Evolutionary conservation across 164 flowering plant species (phyloP).

Genomic region (Paratinospora sagittata): DNA sequence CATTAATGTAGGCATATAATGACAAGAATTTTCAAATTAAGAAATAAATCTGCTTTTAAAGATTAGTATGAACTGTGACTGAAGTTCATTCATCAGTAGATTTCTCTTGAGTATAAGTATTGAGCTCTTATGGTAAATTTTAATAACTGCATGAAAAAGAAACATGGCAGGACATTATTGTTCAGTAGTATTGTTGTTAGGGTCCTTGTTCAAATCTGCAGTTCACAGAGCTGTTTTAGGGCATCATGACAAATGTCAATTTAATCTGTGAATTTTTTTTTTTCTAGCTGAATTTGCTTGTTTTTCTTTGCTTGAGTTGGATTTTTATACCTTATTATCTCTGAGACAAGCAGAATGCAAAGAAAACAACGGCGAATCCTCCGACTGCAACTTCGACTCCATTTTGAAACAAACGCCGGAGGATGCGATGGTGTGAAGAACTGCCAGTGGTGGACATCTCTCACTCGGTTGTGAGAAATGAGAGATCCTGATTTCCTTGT

Average conservation of each 20-base stretch:
- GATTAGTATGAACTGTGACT: background rate
- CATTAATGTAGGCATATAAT: background rate
- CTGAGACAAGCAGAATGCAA: conserved; percentile 83
- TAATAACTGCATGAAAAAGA: conserved; percentile 1
- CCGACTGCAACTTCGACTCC: conserved; percentile 46
- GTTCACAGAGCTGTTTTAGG: background rate
- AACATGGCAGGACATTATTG: background rate
- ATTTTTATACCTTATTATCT: conserved; percentile 85
- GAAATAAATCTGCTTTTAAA: background rate
- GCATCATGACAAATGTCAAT: conserved; percentile 2
- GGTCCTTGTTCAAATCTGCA: background rate
- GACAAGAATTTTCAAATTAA: background rate
- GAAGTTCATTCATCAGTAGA: background rate
- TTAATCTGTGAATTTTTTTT: conserved; percentile 1
- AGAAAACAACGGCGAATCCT: conserved; percentile 50
- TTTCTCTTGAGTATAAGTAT: background rate
- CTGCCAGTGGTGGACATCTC: conserved; percentile 96
- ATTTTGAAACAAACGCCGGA: conserved; percentile 80
- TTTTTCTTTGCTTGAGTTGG: conserved; percentile 4
- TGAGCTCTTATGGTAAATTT: background rate
- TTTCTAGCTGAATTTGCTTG: background rate
- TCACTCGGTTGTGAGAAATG: conserved; percentile 77
- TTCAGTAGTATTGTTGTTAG: background rate
- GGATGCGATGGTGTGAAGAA: conserved; percentile 69
- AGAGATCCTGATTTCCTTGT: conserved; percentile 60